Conservation (phyloP, 805 yeast species). For the Hanseniaspora meyeri region DNA sequence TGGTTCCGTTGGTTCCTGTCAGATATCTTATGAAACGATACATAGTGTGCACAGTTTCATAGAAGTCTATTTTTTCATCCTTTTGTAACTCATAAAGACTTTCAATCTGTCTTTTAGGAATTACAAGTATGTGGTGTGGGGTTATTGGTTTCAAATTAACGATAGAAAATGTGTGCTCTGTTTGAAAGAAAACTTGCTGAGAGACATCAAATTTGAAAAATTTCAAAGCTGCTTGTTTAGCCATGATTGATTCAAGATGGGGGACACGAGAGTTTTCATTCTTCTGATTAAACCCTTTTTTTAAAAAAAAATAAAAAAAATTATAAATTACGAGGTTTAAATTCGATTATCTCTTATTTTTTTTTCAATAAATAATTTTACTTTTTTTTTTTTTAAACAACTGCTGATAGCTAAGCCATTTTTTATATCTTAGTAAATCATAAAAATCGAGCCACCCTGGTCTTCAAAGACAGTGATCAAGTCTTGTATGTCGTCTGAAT, state of each 20-base stretch:
- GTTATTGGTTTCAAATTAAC: conserved; percentile 87
- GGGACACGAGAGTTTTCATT: too few relatives aligned
- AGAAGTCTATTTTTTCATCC: conserved; percentile 69
- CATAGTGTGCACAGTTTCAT: conserved; percentile 58
- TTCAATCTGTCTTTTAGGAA: conserved; percentile 59
- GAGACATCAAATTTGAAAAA: conserved; percentile 28
- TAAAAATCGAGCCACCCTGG: conserved; percentile 62
- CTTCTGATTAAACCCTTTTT: background rate
- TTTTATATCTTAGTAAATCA: conserved; percentile 28
- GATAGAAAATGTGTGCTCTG: conserved; percentile 63
- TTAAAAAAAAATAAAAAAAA: background rate
- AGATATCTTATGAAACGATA: conserved; percentile 51
- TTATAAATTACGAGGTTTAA: too few relatives aligned
- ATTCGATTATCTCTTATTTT: too few relatives aligned
- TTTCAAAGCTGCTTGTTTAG: conserved; percentile 15
- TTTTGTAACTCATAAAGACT: conserved; percentile 56
- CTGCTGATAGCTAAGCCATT: background rate
- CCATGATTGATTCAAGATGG: too few relatives aligned
- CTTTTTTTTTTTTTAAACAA: too few relatives aligned
- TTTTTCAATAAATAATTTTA: too few relatives aligned
- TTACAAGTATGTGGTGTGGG: conserved; percentile 81
- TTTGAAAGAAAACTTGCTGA: conserved; percentile 31
- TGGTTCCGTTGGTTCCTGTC: conserved; percentile 71
- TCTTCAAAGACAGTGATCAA: conserved; percentile 61
- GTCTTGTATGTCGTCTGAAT: conserved; percentile 47